These are phyloP conservation scores for Triangularia setosa DNA, from an alignment of 2,329 filamentous ascomycete species.

Conservation along the genomic window DNA sequence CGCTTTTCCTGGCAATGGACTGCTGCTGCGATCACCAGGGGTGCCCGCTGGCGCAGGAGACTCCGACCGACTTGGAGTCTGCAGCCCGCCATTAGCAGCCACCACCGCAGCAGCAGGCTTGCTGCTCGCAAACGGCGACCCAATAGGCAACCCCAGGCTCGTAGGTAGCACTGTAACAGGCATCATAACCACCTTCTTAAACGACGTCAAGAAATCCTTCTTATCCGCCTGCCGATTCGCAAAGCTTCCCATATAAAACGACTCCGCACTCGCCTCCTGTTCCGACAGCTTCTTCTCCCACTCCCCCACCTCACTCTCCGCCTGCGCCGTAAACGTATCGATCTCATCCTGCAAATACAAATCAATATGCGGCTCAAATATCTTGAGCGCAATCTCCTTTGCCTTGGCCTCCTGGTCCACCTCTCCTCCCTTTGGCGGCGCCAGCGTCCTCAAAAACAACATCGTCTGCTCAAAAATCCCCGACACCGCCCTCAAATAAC, in stretches of 20 bases:
- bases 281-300: slow-evolving; percentile 94
- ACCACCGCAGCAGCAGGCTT: slow-evolving; percentile 32
- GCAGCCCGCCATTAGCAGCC: slow-evolving; percentile 29
- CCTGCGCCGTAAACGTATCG: slow-evolving; percentile 74
- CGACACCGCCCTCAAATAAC: slow-evolving; percentile 81
- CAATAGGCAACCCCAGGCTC: slow-evolving; percentile 47
- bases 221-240: slow-evolving; percentile 95
- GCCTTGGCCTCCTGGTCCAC: slow-evolving; percentile 57
- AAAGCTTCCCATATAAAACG: slow-evolving; percentile 92
- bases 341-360: slow-evolving; percentile 89
- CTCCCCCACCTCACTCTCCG: slow-evolving; percentile 69
- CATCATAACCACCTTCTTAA: slow-evolving; percentile 99
- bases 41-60: slow-evolving; percentile 38
- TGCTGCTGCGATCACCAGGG: slow-evolving; percentile 36
- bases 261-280: slow-evolving; percentile 85
- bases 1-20: slow-evolving; percentile 52
- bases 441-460: slow-evolving; percentile 69
- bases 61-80: slow-evolving; percentile 40
- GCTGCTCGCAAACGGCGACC: slow-evolving; percentile 51
- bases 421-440: slow-evolving; percentile 58
- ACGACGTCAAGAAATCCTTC: slow-evolving; percentile 90
- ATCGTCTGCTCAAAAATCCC: slow-evolving; percentile 83
- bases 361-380: slow-evolving; percentile 92
- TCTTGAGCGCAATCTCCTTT: slow-evolving; percentile 62
- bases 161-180: slow-evolving; percentile 83